A percentile compares a stretch with the other conserved stretches of the same genome.
These are phyloP conservation scores for Fusarium goolgardi DNA, from an alignment of 2,329 filamentous ascomycete genomes.

Conservation along the genomic window DNA sequence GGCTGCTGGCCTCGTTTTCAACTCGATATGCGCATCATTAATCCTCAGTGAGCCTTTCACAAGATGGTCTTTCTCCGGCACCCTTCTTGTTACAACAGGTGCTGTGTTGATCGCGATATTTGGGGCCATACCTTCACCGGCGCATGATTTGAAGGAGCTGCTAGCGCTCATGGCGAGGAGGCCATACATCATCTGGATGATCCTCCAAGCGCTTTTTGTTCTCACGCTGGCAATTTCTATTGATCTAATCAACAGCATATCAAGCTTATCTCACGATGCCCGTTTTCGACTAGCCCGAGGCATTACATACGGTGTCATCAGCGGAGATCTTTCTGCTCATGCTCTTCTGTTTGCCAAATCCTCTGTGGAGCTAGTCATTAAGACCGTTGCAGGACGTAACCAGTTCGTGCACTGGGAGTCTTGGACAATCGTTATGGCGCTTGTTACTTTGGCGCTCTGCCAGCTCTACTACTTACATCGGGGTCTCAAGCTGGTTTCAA, in stretches of 20 bases:
- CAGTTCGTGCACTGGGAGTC: conserved; percentile 97
- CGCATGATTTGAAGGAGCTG: conserved; percentile 86
- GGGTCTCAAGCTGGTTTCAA: conserved; percentile 93
- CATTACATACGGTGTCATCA: conserved; percentile 88
- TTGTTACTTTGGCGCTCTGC: conserved; percentile 83
- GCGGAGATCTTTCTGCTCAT: conserved; percentile 93
- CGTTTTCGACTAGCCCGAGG: conserved; percentile 82
- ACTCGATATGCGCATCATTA: conserved; percentile 95
- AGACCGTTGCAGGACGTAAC: conserved; percentile 86
- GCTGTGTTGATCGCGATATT: conserved; percentile 95
- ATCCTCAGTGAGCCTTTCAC: conserved; percentile 96
- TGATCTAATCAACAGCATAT: conserved; percentile 65
- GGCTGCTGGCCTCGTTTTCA: conserved; percentile 96
- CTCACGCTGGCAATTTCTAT: conserved; percentile 72
- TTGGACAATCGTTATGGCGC: conserved; percentile 87
- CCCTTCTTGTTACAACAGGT: conserved; percentile 85
- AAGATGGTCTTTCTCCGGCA: conserved; percentile 90
- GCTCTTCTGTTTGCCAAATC: conserved; percentile 94
- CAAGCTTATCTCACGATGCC: conserved; percentile 67
- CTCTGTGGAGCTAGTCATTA: conserved; percentile 91
- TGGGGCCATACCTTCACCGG: conserved; percentile 91
- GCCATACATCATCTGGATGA: conserved; percentile 91
- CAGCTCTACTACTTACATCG: conserved; percentile 97
- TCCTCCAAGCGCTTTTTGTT: conserved; percentile 79
- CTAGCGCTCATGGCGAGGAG: conserved; percentile 77